Percentiles rank a stretch among this genome's conserved stretches.
Conservation (phyloP, 129 eudicot genomes). For the Artemisia tridentata region DNA sequence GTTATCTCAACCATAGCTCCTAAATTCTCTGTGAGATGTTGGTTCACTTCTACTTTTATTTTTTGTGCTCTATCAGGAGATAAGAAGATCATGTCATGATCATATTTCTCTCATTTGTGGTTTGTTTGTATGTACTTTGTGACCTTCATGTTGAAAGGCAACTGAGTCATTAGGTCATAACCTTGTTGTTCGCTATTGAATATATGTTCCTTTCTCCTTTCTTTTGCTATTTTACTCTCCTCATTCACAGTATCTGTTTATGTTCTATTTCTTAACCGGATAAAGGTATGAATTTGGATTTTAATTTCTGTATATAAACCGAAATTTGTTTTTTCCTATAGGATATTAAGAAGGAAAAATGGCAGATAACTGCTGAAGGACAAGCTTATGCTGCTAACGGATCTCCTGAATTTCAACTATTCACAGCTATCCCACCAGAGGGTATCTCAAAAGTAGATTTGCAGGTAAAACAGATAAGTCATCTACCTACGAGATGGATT, state of each 20-base stretch:
- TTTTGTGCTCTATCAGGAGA: too few species aligned
- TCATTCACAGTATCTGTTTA: background rate
- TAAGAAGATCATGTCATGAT: too few species aligned
- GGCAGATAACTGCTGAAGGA: conserved; percentile 86
- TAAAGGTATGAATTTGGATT: background rate
- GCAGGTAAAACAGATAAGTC: conserved; percentile 48
- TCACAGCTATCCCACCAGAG: conserved; percentile 72
- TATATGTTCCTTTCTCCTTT: background rate
- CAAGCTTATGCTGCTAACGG: conserved; percentile 72
- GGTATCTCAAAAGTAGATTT: conserved; percentile 67
- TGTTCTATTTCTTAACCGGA: background rate
- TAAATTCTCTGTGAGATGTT: background rate
- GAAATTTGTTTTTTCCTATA: conserved; percentile 32
- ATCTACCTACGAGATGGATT: background rate
- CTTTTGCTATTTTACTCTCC: too few species aligned
- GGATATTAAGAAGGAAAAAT: conserved; percentile 89
- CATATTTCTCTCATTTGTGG: too few species aligned
- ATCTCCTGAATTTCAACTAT: conserved; percentile 78
- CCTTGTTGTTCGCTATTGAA: background rate
- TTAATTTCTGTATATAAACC: background rate
- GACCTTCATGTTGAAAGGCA: too few species aligned
- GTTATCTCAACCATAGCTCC: background rate
- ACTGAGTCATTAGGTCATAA: too few species aligned
- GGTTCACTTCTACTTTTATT: too few species aligned
- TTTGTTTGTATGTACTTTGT: too few species aligned